A percentile compares a stretch with the other conserved stretches of the same genome.
Evolutionary conservation across 495 filamentous ascomycete species (phyloP).

Genomic region (Penicillium dipodomyicola): DNA sequence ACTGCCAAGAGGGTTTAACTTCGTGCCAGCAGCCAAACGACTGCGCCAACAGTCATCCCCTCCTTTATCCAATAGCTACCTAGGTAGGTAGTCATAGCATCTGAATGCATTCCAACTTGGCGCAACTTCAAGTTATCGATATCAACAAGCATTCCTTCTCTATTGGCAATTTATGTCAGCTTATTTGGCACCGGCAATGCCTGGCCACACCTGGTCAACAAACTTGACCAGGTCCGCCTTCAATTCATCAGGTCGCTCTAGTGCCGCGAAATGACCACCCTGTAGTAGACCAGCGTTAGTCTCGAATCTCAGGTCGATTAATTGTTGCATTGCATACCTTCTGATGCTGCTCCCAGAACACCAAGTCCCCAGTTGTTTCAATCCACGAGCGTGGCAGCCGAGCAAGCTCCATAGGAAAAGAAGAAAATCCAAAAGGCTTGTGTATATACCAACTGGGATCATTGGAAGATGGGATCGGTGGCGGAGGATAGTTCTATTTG

Average conservation of each 20-base stretch:
- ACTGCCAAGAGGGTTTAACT: no score
- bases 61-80: not conserved
- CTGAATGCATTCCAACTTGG: not conserved
- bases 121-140: not conserved
- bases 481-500: constrained; percentile 23
- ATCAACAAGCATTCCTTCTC: not conserved
- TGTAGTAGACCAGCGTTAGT: constrained; percentile 15
- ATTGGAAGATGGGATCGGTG: constrained; percentile 17
- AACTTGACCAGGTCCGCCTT: constrained; percentile 59
- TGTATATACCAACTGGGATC: constrained; percentile 39
- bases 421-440: constrained; percentile 60
- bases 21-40: no score
- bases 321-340: constrained; percentile 21
- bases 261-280: constrained; percentile 65
- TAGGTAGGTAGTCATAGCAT: not conserved
- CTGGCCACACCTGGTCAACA: constrained; percentile 43
- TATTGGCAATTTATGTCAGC: not conserved
- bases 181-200: constrained; percentile 3
- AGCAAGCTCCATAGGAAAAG: constrained; percentile 54
- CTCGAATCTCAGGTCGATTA: not conserved
- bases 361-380: constrained; percentile 46
- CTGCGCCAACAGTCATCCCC: no score
- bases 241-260: constrained; percentile 55
- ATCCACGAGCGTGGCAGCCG: constrained; percentile 52
- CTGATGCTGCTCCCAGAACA: constrained; percentile 46